Percentiles rank a stretch among this genome's conserved stretches.
phyloP scores from a whole-genome alignment of 768 basidiomycete genomes.

The Mycena alexandri region DNA sequence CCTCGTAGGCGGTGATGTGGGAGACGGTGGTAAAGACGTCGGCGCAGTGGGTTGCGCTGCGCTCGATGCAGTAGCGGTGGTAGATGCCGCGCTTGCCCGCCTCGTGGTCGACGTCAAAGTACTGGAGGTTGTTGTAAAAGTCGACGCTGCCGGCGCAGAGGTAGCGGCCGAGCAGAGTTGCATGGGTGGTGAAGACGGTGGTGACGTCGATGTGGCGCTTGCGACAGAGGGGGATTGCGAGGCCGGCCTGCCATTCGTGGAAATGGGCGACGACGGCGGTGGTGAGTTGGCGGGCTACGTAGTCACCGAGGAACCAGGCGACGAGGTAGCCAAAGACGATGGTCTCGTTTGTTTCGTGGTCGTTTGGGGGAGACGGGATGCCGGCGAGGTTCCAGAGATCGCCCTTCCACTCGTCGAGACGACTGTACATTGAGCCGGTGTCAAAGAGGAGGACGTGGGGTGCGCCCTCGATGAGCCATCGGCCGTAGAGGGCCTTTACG shows the following conservation, averaged over 20 bases:
- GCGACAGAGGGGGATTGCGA: conserved; percentile 93
- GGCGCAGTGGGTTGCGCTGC: conserved; percentile 92
- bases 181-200: conserved; percentile 98
- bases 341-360: conserved; percentile 98
- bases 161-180: conserved; percentile 97
- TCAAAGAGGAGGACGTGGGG: conserved; percentile 97
- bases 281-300: conserved; percentile 81
- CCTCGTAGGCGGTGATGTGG: conserved; percentile 98
- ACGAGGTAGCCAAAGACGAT: conserved; percentile 98
- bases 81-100: conserved; percentile 99
- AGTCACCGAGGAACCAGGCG: conserved; percentile 99
- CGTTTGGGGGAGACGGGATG: conserved; percentile 95
- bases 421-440: conserved; percentile 86
- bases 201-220: conserved; percentile 98
- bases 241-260: conserved; percentile 99
- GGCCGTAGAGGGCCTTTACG: conserved; percentile 94
- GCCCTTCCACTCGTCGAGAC: conserved; percentile 98
- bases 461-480: conserved; percentile 98
- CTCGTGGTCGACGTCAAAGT: conserved; percentile 99
- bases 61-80: conserved; percentile 97
- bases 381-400: conserved; percentile 99
- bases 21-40: conserved; percentile 99
- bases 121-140: conserved; percentile 99
- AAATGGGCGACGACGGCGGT: conserved; percentile 97
- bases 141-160: conserved; percentile 98